phyloP scores from a whole-genome alignment of 768 basidiomycete genomes.

The Termitomyces sp. region DNA sequence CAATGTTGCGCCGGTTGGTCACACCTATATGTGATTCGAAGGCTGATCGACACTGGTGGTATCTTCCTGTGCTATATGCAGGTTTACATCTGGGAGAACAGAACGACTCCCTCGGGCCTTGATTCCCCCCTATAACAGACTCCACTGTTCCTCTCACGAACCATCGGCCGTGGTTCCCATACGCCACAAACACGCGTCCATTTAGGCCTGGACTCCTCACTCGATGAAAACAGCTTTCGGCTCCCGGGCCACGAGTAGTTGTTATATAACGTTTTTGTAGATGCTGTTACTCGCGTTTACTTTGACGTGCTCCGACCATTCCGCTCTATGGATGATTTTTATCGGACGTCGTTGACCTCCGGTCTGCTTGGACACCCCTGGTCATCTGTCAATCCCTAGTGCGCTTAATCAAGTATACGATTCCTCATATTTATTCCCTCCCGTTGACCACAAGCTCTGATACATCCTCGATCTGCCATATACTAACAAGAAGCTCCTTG shows the following conservation, averaged over 20 bases:
- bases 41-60: neutral
- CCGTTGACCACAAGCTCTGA: neutral
- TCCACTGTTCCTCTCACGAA: neutral
- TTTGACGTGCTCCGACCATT: neutral
- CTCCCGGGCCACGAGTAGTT: neutral
- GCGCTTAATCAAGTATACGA: neutral
- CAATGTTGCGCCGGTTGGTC: neutral
- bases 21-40: neutral
- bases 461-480: neutral
- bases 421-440: neutral
- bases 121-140: neutral
- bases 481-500: neutral
- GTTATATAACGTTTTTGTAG: neutral
- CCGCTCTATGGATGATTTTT: neutral
- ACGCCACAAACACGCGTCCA: slow-evolving; percentile 9
- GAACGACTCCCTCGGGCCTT: neutral
- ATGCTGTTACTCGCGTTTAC: neutral
- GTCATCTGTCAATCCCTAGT: neutral
- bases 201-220: neutral
- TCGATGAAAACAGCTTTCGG: neutral
- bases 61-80: neutral
- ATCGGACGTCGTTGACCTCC: neutral
- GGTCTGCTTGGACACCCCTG: neutral
- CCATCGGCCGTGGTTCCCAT: neutral
- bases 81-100: neutral